A percentile compares a stretch with the other conserved stretches of the same genome.
phyloP scores from a whole-genome alignment of 495 filamentous ascomycete species.

The Sporormia fimetaria region DNA sequence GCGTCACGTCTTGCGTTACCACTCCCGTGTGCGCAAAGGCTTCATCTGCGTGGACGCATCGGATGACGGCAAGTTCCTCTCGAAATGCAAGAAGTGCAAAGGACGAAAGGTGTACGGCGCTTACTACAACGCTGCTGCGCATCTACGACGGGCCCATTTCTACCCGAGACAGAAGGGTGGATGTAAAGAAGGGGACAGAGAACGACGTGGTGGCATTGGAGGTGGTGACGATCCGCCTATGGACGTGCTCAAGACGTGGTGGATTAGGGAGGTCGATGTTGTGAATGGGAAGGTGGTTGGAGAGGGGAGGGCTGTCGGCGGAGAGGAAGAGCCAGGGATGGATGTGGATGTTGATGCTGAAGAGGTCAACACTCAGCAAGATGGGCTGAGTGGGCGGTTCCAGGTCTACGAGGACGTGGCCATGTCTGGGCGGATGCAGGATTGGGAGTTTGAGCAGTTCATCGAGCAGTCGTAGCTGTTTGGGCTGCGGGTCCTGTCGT shows the following conservation, averaged over 20 bases:
- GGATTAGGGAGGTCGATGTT: conserved; percentile 64
- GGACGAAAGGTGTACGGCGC: conserved; percentile 71
- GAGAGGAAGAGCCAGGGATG: too few species aligned
- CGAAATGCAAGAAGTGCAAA: conserved; percentile 80
- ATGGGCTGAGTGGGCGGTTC: too few species aligned
- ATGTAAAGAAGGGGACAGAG: conserved; percentile 42
- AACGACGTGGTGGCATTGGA: conserved; percentile 70
- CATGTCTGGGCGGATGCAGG: too few species aligned
- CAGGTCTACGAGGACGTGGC: too few species aligned
- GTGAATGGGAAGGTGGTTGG: too few species aligned
- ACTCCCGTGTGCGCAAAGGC: conserved; percentile 60
- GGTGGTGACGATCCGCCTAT: conserved; percentile 76
- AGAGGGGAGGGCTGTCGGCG: too few species aligned
- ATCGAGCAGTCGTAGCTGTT: too few species aligned
- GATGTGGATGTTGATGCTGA: too few species aligned
- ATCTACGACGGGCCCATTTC: conserved; percentile 85
- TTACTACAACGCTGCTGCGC: conserved; percentile 93
- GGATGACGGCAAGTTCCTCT: conserved; percentile 48
- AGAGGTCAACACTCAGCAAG: too few species aligned
- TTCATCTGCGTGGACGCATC: conserved; percentile 68
- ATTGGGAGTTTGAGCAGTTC: too few species aligned
- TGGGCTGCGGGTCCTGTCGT: too few species aligned
- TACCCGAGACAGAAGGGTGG: conserved; percentile 50
- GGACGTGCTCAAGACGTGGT: conserved; percentile 58
- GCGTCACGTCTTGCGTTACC: conserved; percentile 72